Conservation (phyloP, 176 grass and related monocot species). For the Carex littledalei region DNA sequence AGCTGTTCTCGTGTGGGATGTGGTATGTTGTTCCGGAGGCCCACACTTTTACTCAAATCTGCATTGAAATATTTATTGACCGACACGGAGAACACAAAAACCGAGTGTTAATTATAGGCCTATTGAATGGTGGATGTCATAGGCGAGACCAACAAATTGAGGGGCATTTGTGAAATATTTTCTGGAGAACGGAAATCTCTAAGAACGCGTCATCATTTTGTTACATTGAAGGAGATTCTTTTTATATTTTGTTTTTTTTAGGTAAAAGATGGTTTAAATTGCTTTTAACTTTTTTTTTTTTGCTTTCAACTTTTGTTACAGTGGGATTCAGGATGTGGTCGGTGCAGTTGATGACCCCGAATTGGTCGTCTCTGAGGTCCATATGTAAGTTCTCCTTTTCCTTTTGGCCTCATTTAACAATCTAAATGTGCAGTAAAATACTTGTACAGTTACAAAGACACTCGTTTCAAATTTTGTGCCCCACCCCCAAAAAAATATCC, state of each 20-base stretch:
- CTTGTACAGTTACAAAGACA: not conserved
- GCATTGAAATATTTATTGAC: not conserved
- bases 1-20: no score
- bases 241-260: not conserved
- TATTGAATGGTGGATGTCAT: not conserved
- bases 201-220: not conserved
- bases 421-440: not conserved
- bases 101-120: not conserved
- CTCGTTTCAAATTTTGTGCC: not conserved
- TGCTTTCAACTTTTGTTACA: not conserved
- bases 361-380: constrained; percentile 47
- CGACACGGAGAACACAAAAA: not conserved
- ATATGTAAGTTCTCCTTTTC: constrained; percentile 46
- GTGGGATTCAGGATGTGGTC: constrained; percentile 25
- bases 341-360: constrained; percentile 80
- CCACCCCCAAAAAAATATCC: not conserved
- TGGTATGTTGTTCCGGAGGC: not conserved
- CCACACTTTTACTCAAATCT: not conserved
- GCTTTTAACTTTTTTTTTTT: not conserved
- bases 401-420: not conserved
- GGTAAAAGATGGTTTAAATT: not conserved
- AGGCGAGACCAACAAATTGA: not conserved
- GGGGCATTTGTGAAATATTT: not conserved
- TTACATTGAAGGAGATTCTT: not conserved
- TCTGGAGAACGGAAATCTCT: not conserved